Conservation (phyloP, 495 filamentous ascomycete species). For the Penicillium maclennaniae region DNA sequence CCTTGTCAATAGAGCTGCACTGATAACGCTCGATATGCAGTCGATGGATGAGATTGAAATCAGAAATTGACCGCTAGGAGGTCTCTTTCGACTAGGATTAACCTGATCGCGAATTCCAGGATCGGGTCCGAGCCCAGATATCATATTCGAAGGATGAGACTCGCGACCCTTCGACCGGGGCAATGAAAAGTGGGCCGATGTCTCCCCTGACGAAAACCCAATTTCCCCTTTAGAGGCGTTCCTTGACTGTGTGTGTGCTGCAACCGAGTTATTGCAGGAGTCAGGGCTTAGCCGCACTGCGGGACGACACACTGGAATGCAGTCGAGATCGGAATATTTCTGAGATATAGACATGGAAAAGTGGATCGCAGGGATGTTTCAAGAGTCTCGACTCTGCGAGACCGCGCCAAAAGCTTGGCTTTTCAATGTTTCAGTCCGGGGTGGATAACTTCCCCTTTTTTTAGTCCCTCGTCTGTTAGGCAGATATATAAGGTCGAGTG, state of each 20-base stretch:
- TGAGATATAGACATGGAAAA: neutral
- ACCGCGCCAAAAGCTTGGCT: neutral
- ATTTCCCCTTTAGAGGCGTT: neutral
- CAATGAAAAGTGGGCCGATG: slow-evolving; percentile 22
- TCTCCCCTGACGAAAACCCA: neutral
- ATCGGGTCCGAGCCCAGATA: neutral
- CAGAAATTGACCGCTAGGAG: neutral
- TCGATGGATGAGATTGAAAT: neutral
- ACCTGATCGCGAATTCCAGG: neutral
- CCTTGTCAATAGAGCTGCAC: neutral
- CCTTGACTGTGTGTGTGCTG: neutral
- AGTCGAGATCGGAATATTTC: neutral
- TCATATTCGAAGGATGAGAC: neutral
- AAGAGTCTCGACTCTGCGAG: neutral
- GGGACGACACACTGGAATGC: neutral
- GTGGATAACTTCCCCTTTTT: neutral
- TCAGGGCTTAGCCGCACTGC: neutral
- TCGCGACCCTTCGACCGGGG: slow-evolving; percentile 17
- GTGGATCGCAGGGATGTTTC: neutral
- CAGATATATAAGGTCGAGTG: neutral
- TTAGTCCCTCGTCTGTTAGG: neutral
- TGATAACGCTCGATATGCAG: neutral
- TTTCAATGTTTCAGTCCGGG: neutral
- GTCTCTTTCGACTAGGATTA: neutral
- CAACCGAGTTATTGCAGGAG: neutral